Evolutionary conservation across 306 rosid species (phyloP), one percentile per base, ranked within the genome.

Genomic region (Trichosanthes cucumerina): DNA sequence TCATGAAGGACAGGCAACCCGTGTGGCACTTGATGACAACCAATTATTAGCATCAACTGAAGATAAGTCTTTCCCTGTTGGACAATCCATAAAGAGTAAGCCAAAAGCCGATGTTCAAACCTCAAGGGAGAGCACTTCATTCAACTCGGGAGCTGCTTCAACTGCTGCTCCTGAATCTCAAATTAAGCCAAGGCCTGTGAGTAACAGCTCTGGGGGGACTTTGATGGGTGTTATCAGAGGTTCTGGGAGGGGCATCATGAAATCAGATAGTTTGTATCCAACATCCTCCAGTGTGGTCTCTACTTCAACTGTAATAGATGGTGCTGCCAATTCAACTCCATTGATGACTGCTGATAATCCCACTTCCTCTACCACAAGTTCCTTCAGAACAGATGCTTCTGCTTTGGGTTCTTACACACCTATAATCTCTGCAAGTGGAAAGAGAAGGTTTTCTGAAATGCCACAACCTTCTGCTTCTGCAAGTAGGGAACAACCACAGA

Each of bases 171-270:
- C 78, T 77, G 98, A 89, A 60, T 86, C 88, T 75, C 87, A 78
- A 69, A 88, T 87, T 73, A 91, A 87, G 83, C 91, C 96, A 41
- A 87, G 88, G 38, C 97, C 97, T 38, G 88, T 89, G 83, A 88
- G 97, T 81, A 92, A 91, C 86, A 95, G 97, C 82, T 85, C 85
- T 31, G 97, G 98, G 28, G 93, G 98, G 31, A 91, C 97, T 54
- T 21, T 95, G 81, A 95, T 85, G 97, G 98, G 98, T 52, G 97
- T 95, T 74, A 95, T 95, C 54, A 91, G 98, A 83, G 98, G 98
- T 34, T 92, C 98, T 9, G 98, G 98, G 83, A 86, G 97, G 85
- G 91, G 91, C 76, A 74, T 85, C 28, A 78, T 80, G 52, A 95
- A 89, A 83, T 83, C 97, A 60, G 96, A 92, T 85, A 79, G 83